Conservation (phyloP, 75 land plant genomes). For the Pinus tabuliformis region DNA sequence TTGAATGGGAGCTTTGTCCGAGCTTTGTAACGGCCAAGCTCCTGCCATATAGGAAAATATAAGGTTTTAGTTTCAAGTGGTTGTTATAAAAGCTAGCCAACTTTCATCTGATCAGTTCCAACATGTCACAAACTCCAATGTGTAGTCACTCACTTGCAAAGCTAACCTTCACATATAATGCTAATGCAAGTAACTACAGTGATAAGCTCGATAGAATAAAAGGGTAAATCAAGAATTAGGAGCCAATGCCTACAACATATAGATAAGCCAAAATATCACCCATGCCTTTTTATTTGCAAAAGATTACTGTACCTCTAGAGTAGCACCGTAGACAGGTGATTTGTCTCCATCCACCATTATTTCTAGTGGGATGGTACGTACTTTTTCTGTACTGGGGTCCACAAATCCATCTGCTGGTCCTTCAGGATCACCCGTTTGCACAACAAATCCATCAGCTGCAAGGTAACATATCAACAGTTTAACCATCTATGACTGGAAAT, state of each 20-base stretch:
- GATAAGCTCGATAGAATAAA: background rate
- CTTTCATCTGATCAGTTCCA: conserved; percentile 1
- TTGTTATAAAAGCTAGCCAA: background rate
- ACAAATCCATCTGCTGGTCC: conserved; percentile 99
- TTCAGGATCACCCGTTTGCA: conserved; percentile 98
- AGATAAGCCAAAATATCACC: background rate
- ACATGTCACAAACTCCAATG: conserved; percentile 11
- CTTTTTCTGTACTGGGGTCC: conserved; percentile 90
- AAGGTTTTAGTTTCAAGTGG: background rate
- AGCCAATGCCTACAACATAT: background rate
- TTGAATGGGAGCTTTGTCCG: conserved; percentile 95
- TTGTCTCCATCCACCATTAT: conserved; percentile 97
- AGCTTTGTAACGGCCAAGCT: conserved; percentile 92
- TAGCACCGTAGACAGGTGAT: conserved; percentile 84
- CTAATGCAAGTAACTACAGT: background rate
- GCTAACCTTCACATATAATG: background rate
- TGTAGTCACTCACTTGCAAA: background rate
- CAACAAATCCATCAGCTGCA: conserved; percentile 99
- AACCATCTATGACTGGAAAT: no score
- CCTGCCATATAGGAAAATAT: conserved; percentile 37
- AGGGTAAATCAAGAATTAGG: background rate
- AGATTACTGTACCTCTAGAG: conserved; percentile 74
- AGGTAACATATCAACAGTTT: background rate
- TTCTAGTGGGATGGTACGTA: conserved; percentile 84
- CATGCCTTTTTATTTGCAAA: background rate